Evolutionary conservation across 73 alveolate genomes (phyloP), one percentile per base, ranked within the genome.

Genomic region (Tetrahymena malaccensis): DNA sequence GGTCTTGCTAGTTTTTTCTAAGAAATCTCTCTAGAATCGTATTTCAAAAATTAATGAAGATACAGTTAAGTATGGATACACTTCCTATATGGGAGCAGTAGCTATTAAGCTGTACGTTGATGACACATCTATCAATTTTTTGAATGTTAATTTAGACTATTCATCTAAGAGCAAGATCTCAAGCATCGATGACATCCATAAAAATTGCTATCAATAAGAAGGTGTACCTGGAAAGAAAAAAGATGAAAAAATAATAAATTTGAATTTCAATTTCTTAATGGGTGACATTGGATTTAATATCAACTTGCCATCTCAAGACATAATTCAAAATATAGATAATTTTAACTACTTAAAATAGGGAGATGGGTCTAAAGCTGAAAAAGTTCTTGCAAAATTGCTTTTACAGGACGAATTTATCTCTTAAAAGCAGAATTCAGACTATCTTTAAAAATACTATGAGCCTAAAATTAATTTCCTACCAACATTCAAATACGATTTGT

Each of bases 41-140:
- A 95, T 95, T n/a, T 43, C 97, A 15, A 95, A 55, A 55, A 94
- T 95, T 43, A 95, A 94, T 89, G 70, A 95, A 85, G 97, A 95
- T 85, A 95, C 95, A 33, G 83, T 95, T 33, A 95, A 95, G 44
- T 40, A 85, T 4, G 95, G 97, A 35, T 35, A 85, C 57, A 85
- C 85, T 7, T 70, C 94, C 6, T 89, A 55, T 13, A n/a, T 95
- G 93, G 89, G 89, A n/a, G 89, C 40, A 70, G 89, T 70, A 0
- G 35, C 89, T 70, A 70, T 70, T 27, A 70, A 70, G 89, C 89
- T 70, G 0, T 70, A 70, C 8, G 37, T 70, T 70, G 89, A 70
- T 31, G 89, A 70, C 89, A 70, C 89, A 8, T 70, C 89, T n/a
- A 70, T 70, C 17, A 70, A 70, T n/a, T 70, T 70, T 31, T 70